Evolutionary conservation across 2,329 filamentous ascomycete genomes (phyloP), one percentile per base, ranked within the genome.

Genomic region (Sclerotinia subarctica): DNA sequence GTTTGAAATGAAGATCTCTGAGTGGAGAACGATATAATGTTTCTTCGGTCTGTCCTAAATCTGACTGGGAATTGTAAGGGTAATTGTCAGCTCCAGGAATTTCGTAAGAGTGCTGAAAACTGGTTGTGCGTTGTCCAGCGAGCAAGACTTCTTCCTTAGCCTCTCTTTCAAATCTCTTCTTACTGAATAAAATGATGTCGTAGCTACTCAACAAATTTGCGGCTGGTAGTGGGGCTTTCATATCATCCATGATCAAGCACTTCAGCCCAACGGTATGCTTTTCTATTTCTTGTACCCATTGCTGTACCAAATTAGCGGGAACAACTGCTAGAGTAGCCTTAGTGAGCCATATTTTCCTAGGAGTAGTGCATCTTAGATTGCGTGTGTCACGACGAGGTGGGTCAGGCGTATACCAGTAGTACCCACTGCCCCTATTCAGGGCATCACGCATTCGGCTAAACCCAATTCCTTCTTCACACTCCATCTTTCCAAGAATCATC

Each of bases 271-370:
- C 80, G 0, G 93, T 90, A 75, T 97, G 94, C 74, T 93, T 93
- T 3, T 81, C 77, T 15, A 97, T 93, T 75, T 97, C 93, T 15
- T 87, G 83, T 65, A 86, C 81, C 94, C 94, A 97, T 77, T 98
- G 94, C 65, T 89, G 84, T 3, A 96, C 81, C 32, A 97, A 82
- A 75, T 97, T 97, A 19, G 88, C 83, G 0, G 94, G 94, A 0
- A 94, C 92, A 42, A 97, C 85, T 24, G 97, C 82, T 4, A 98
- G 80, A 0, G 90, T 96, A 0, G 86, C 85, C 38, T 86, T 83
- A 69, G 88, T 91, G 10, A 95, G 80, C 35, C 82, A 85, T 4
- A 96, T 80, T 69, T 81, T 82, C 29, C 79, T 82, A 0, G 83
- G 79, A 0, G 80, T 77, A 0, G 76, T 76, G 15, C 77, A 73